A percentile compares a stretch with the other conserved stretches of the same genome.
These are phyloP conservation scores for Chytridiales sp. DNA, from an alignment of 371 early-diverging fungal genomes.

Conservation along the genomic window DNA sequence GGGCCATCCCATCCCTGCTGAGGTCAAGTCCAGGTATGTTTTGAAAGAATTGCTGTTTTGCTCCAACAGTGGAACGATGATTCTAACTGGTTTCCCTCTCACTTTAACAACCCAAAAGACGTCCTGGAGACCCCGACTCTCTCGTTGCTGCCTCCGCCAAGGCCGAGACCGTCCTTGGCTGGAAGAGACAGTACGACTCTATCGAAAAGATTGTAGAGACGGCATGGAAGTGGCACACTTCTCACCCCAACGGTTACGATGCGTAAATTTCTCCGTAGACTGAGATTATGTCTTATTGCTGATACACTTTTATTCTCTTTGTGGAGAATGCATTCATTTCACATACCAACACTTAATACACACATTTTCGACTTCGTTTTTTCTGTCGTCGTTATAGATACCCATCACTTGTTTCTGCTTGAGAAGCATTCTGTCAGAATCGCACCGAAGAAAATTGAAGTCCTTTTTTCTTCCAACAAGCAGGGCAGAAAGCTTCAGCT, in stretches of 20 bases:
- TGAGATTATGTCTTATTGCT: too few relatives aligned
- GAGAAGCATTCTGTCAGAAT: too few relatives aligned
- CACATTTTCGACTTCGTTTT: too few relatives aligned
- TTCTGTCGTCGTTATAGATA: too few relatives aligned
- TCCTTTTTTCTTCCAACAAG: too few relatives aligned
- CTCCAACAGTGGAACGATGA: slow-evolving; percentile 15
- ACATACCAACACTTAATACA: too few relatives aligned
- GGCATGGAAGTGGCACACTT: slow-evolving; percentile 51
- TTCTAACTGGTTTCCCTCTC: slow-evolving; percentile 2
- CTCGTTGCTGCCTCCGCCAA: slow-evolving; percentile 50
- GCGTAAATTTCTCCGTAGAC: too few relatives aligned
- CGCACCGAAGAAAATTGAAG: too few relatives aligned
- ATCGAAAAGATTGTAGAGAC: slow-evolving; percentile 51
- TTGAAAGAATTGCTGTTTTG: neutral
- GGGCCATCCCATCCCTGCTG: slow-evolving; percentile 52
- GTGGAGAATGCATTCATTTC: too few relatives aligned
- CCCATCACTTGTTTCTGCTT: too few relatives aligned
- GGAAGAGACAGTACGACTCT: slow-evolving; percentile 47
- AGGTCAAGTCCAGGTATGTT: slow-evolving; percentile 41
- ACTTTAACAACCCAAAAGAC: slow-evolving; percentile 20
- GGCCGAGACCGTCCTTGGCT: slow-evolving; percentile 51
- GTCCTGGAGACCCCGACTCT: slow-evolving; percentile 52
- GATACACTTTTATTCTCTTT: too few relatives aligned
- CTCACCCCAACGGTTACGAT: slow-evolving; percentile 42
- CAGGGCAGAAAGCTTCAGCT: too few relatives aligned